These are phyloP conservation scores for Aspergillus persii DNA, from an alignment of 2,329 filamentous ascomycete genomes.

Conservation along the genomic window DNA sequence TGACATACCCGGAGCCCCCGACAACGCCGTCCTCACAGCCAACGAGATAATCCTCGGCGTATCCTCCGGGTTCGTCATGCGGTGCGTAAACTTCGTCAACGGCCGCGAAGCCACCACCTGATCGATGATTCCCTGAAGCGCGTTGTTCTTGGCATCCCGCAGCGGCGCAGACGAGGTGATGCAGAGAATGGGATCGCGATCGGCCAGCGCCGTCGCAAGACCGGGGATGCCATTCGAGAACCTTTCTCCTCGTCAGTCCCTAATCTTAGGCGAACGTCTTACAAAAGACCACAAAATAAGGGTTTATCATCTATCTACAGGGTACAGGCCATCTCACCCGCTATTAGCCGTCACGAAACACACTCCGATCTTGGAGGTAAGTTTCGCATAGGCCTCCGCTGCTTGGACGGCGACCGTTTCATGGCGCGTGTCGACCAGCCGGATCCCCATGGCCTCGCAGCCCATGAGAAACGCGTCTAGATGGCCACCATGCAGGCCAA, in stretches of 20 bases:
- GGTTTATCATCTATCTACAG: not conserved
- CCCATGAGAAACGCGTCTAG: conserved; percentile 50
- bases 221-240: conserved; percentile 49
- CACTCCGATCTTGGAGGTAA: conserved; percentile 45
- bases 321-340: conserved; percentile 32
- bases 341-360: conserved; percentile 51
- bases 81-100: conserved; percentile 48
- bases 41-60: conserved; percentile 46
- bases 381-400: conserved; percentile 47
- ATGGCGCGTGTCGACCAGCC: conserved; percentile 47
- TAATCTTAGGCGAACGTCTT: not conserved
- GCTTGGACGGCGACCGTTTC: conserved; percentile 50
- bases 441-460: conserved; percentile 40
- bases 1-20: conserved; percentile 38
- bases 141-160: conserved; percentile 47
- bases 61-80: conserved; percentile 45
- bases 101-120: conserved; percentile 46
- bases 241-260: conserved; percentile 20
- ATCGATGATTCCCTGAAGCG: conserved; percentile 48
- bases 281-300: not conserved
- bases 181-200: conserved; percentile 46
- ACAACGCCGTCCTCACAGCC: conserved; percentile 39
- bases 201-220: conserved; percentile 46
- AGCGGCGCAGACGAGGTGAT: conserved; percentile 47
- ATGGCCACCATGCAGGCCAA: conserved; percentile 50